Conservation (phyloP, 2,329 filamentous ascomycete species). For the Cordyceps militaris region DNA sequence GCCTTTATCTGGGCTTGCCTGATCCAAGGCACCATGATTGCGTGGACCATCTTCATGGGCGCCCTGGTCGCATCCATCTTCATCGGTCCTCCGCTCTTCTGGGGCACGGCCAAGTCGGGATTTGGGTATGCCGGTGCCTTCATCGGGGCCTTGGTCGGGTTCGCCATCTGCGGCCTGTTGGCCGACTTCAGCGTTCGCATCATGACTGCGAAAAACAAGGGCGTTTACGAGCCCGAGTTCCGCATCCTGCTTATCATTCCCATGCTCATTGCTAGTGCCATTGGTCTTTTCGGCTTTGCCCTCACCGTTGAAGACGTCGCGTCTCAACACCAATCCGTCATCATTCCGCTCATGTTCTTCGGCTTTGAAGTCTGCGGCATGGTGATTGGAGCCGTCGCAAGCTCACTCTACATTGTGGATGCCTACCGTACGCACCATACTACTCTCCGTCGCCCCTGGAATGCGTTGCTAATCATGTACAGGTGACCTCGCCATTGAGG, state of each 20-base stretch:
- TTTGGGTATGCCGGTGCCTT: slow-evolving; percentile 84
- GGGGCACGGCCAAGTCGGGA: slow-evolving; percentile 73
- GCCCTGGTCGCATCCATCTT: slow-evolving; percentile 78
- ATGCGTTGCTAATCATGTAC: background rate
- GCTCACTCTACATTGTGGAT: slow-evolving; percentile 84
- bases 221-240: slow-evolving; percentile 88
- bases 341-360: slow-evolving; percentile 74
- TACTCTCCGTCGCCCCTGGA: background rate
- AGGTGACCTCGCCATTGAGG: slow-evolving; percentile 78
- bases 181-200: slow-evolving; percentile 64
- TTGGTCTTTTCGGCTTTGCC: slow-evolving; percentile 80
- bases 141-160: slow-evolving; percentile 71
- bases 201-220: slow-evolving; percentile 68
- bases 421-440: slow-evolving; percentile 64
- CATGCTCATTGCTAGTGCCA: slow-evolving; percentile 68
- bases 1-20: slow-evolving; percentile 74
- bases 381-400: slow-evolving; percentile 84
- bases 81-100: slow-evolving; percentile 73
- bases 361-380: slow-evolving; percentile 79
- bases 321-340: slow-evolving; percentile 55
- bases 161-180: slow-evolving; percentile 65
- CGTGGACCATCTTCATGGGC: slow-evolving; percentile 91
- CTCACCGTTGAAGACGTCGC: slow-evolving; percentile 58
- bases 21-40: slow-evolving; percentile 84
- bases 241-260: slow-evolving; percentile 75